Conservation (phyloP, 768 basidiomycete species). For the Hericium erinaceus region DNA sequence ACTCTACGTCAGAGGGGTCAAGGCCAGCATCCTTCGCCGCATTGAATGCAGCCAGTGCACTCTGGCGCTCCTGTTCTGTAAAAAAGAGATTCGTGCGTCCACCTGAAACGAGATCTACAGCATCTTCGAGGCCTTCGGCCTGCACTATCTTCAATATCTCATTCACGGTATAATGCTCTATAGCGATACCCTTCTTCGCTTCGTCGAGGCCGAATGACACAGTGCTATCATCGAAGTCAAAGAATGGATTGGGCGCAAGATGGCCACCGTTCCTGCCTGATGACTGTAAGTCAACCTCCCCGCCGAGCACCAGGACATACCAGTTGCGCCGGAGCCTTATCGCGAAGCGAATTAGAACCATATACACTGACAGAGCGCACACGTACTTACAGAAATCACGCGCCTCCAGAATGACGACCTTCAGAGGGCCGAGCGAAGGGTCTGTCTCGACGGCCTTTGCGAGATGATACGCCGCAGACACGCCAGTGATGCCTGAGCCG, state of each 20-base stretch:
- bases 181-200: constrained; percentile 37
- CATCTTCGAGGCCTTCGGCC: constrained; percentile 30
- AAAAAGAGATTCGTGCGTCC: constrained; percentile 43
- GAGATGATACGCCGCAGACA: constrained; percentile 68
- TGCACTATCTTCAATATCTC: constrained; percentile 42
- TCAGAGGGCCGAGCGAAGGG: constrained; percentile 22
- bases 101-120: constrained; percentile 55
- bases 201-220: constrained; percentile 41
- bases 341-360: background rate
- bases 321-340: constrained; percentile 69
- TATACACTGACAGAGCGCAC: background rate
- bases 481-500: constrained; percentile 73
- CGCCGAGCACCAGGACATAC: constrained; percentile 22
- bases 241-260: constrained; percentile 43
- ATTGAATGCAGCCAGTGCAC: constrained; percentile 35
- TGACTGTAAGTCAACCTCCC: background rate
- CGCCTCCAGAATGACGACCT: constrained; percentile 68
- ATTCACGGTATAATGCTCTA: constrained; percentile 50
- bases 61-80: constrained; percentile 33
- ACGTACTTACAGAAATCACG: constrained; percentile 67
- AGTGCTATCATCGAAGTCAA: constrained; percentile 32
- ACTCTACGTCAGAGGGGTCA: constrained; percentile 33
- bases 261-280: constrained; percentile 77
- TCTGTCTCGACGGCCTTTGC: constrained; percentile 22
- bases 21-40: constrained; percentile 47